phyloP scores from a whole-genome alignment of 768 basidiomycete genomes.

The Chiua virens region DNA sequence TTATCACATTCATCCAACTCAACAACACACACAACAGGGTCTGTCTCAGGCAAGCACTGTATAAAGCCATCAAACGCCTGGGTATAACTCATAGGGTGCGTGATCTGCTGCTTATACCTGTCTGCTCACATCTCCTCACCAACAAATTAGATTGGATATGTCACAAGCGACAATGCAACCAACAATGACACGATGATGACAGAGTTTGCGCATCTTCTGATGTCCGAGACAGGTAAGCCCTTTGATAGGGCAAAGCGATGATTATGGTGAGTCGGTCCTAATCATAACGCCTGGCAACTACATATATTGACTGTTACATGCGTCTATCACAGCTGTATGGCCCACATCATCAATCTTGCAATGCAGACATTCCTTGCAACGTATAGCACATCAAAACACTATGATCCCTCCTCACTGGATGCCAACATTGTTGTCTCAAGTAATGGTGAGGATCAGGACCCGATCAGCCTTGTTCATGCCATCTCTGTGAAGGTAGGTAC shows the following conservation, averaged over 20 bases:
- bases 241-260: not conserved
- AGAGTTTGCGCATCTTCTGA: constrained; percentile 5
- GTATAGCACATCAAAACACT: not conserved
- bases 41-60: too few relatives aligned
- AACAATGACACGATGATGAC: constrained; percentile 7
- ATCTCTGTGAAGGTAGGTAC: constrained; percentile 5
- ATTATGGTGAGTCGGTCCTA: not conserved
- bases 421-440: not conserved
- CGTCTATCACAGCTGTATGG: constrained; percentile 2
- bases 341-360: not conserved
- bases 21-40: too few relatives aligned
- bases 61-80: too few relatives aligned
- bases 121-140: too few relatives aligned
- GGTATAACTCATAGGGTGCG: too few relatives aligned
- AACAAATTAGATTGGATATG: constrained; percentile 35
- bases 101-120: too few relatives aligned
- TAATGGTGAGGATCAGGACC: not conserved
- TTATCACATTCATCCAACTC: too few relatives aligned
- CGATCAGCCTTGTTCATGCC: not conserved
- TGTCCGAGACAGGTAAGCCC: constrained; percentile 1
- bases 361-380: not conserved
- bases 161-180: constrained; percentile 29
- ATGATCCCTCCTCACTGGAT: not conserved
- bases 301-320: not conserved
- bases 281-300: not conserved